Evolutionary conservation across 106 monocot genomes (phyloP).

Genomic region (Dendrobium officinale): DNA sequence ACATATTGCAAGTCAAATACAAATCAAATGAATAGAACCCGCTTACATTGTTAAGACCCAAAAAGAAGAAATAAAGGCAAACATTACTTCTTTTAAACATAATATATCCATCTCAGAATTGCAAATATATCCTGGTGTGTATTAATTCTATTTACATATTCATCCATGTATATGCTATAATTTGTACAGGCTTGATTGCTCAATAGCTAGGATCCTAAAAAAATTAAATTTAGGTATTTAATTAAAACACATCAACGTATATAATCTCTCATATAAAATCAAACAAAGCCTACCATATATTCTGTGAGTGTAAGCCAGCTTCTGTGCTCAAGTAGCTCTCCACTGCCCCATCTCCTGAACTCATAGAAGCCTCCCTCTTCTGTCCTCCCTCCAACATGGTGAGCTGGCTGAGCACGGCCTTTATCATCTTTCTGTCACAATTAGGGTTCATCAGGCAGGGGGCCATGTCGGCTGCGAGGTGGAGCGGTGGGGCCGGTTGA

Average conservation of each 20-base stretch:
- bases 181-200: no score
- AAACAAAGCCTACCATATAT: neutral
- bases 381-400: constrained; percentile 17
- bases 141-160: no score
- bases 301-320: neutral
- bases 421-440: constrained; percentile 23
- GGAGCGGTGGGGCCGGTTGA: neutral
- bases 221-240: neutral
- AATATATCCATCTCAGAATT: no score
- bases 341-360: neutral
- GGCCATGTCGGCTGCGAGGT: neutral
- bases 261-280: neutral
- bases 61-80: no score
- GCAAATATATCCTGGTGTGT: no score
- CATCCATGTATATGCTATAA: no score
- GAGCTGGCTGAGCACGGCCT: constrained; percentile 30
- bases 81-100: no score
- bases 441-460: neutral
- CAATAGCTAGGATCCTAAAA: no score
- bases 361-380: constrained; percentile 1
- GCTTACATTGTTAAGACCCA: no score
- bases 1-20: no score
- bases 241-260: no score
- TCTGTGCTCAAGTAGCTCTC: constrained; percentile 3
- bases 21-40: no score